Percentiles rank a stretch among this genome's conserved stretches.
Conservation (phyloP, 345 rosid species). For the Syzygium jambos region DNA sequence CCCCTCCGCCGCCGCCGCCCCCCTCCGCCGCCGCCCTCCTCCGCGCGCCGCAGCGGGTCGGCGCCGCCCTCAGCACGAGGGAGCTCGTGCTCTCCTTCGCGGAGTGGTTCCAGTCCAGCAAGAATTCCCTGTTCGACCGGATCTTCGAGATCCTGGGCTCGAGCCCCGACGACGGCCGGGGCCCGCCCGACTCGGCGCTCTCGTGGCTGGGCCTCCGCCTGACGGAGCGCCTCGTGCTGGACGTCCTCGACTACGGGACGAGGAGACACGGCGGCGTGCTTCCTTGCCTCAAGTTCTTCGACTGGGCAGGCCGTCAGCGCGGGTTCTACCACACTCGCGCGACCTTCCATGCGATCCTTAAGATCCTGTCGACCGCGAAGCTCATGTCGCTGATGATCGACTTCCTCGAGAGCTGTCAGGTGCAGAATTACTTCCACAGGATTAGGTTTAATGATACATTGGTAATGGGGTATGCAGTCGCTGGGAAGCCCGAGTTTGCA, state of each 20-base stretch:
- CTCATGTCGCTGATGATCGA: slow-evolving; percentile 30
- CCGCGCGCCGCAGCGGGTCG: neutral
- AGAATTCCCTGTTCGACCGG: slow-evolving; percentile 17
- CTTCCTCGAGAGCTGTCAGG: slow-evolving; percentile 27
- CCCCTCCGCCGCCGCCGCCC: neutral
- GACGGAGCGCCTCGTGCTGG: slow-evolving; percentile 44
- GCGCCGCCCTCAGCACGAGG: neutral
- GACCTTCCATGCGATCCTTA: slow-evolving; percentile 61
- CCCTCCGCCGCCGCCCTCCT: neutral
- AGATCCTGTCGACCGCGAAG: slow-evolving; percentile 49
- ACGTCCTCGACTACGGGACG: slow-evolving; percentile 44
- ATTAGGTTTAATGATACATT: slow-evolving; percentile 41
- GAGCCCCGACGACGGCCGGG: slow-evolving; percentile 14
- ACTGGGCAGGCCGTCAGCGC: slow-evolving; percentile 78
- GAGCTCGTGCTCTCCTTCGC: slow-evolving; percentile 34
- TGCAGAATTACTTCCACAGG: neutral
- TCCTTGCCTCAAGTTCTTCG: slow-evolving; percentile 78
- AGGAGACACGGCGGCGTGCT: slow-evolving; percentile 25
- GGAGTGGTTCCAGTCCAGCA: slow-evolving; percentile 46
- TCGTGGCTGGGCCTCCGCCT: slow-evolving; percentile 40
- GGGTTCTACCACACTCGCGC: slow-evolving; percentile 54
- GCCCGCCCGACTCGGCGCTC: slow-evolving; percentile 22
- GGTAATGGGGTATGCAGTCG: slow-evolving; percentile 69
- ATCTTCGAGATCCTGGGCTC: slow-evolving; percentile 31
- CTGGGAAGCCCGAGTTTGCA: slow-evolving; percentile 61